Conservation (phyloP, 106 monocot species). For the Apostasia ramifera region DNA sequence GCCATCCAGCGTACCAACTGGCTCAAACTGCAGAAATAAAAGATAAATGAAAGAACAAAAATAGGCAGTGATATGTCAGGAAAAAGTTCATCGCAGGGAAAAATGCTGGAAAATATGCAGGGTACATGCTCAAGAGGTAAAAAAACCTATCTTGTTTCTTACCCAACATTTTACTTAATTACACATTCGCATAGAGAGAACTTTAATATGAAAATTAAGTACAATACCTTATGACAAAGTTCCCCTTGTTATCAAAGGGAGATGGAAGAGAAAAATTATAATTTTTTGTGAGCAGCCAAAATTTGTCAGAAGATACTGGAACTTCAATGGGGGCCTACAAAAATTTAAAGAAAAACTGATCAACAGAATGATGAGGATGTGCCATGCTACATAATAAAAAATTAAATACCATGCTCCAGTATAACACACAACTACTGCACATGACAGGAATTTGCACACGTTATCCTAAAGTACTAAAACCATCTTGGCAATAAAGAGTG, state of each 20-base stretch:
- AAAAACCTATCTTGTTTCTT: too few relatives aligned
- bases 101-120: background rate
- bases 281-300: slow-evolving; percentile 72
- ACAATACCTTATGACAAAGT: slow-evolving; percentile 85
- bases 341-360: background rate
- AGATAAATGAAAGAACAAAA: background rate
- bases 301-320: slow-evolving; percentile 85
- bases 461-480: too few relatives aligned
- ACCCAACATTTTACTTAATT: too few relatives aligned
- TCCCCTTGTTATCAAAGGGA: slow-evolving; percentile 84
- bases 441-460: too few relatives aligned
- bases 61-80: background rate
- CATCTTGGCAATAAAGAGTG: too few relatives aligned
- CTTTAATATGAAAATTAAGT: too few relatives aligned
- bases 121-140: too few relatives aligned
- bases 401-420: background rate
- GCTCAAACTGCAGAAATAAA: slow-evolving; percentile 57
- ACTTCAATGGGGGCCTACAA: slow-evolving; percentile 77
- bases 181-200: too few relatives aligned
- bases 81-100: background rate
- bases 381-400: background rate
- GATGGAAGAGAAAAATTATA: slow-evolving; percentile 61
- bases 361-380: background rate
- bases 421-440: background rate
- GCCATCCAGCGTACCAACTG: slow-evolving; percentile 95